Conservation (phyloP, 2,329 filamentous ascomycete genomes). For the Ophiognomonia clavigignenti-juglandacearum region DNA sequence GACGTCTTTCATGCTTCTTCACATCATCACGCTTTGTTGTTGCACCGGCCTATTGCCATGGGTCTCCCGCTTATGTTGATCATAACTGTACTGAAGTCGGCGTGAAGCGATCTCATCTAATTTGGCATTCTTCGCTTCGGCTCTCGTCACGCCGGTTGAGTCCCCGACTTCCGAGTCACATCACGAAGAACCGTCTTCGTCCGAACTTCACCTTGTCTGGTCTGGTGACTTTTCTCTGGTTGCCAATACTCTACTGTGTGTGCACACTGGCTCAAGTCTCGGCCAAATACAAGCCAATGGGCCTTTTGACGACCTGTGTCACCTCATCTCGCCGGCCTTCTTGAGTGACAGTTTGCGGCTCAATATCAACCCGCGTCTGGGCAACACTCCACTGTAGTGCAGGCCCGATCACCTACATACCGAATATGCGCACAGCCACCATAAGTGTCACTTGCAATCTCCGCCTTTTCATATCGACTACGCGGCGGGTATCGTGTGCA, state of each 20-base stretch:
- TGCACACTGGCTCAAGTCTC: not conserved
- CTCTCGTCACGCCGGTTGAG: too few relatives aligned
- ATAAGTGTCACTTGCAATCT: not conserved
- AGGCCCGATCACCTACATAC: not conserved
- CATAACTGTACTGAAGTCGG: not conserved
- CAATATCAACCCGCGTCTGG: not conserved
- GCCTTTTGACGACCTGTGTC: not conserved
- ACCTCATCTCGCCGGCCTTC: not conserved
- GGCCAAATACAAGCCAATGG: not conserved
- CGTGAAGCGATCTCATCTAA: too few relatives aligned
- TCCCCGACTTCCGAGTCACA: too few relatives aligned
- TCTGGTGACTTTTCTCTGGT: not conserved
- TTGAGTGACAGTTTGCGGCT: not conserved
- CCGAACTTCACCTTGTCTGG: not conserved
- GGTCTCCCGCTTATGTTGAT: too few relatives aligned
- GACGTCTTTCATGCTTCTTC: not conserved
- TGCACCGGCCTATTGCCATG: not conserved
- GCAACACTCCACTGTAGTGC: not conserved
- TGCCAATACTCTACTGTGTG: not conserved
- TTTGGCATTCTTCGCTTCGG: too few relatives aligned
- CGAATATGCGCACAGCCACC: not conserved
- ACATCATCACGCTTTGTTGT: not conserved
- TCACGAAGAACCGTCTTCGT: not conserved
- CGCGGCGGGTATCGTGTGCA: not conserved
- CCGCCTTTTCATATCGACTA: slow-evolving; percentile 1